phyloP scores from a whole-genome alignment of 2,329 filamentous ascomycete species.

The Talaromyces funiculosus region DNA sequence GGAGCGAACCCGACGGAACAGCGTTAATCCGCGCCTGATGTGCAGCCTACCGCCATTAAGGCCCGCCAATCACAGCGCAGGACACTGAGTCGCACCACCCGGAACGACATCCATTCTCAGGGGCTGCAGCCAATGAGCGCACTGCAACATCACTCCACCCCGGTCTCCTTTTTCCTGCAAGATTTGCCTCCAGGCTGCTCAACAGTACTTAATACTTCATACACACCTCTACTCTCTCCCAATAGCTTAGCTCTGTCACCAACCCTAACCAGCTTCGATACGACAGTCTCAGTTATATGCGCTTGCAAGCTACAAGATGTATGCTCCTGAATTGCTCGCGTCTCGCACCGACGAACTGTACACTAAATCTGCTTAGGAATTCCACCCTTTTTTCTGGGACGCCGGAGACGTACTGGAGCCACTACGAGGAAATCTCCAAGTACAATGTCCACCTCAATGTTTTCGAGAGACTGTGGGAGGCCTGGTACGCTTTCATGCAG shows the following conservation, averaged over 20 bases:
- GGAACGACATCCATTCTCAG: not conserved
- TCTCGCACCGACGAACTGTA: not conserved
- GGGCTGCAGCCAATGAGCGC: conserved; percentile 3
- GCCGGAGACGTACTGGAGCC: conserved; percentile 58
- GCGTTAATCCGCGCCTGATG: not conserved
- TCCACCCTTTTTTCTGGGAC: conserved; percentile 37
- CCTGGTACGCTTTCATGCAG: conserved; percentile 97
- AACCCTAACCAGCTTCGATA: not conserved
- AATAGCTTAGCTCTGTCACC: not conserved
- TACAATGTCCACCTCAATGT: conserved; percentile 83
- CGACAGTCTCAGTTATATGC: not conserved
- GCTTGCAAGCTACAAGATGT: not conserved
- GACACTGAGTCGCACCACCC: not conserved
- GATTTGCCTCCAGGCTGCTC: conserved; percentile 11
- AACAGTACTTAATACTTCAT: too few relatives aligned
- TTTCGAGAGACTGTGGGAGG: conserved; percentile 83
- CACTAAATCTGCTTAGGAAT: conserved; percentile 34
- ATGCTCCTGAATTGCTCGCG: not conserved
- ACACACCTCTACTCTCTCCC: conserved; percentile 2
- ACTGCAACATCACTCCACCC: not conserved
- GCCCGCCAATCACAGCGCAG: not conserved
- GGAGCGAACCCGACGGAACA: not conserved
- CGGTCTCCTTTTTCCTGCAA: conserved; percentile 9
- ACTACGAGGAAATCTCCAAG: conserved; percentile 59
- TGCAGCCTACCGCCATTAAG: not conserved